Percentiles rank a stretch among this genome's conserved stretches.
phyloP scores from a whole-genome alignment of 805 yeast genomes.

The Komagataella mondaviorum region DNA sequence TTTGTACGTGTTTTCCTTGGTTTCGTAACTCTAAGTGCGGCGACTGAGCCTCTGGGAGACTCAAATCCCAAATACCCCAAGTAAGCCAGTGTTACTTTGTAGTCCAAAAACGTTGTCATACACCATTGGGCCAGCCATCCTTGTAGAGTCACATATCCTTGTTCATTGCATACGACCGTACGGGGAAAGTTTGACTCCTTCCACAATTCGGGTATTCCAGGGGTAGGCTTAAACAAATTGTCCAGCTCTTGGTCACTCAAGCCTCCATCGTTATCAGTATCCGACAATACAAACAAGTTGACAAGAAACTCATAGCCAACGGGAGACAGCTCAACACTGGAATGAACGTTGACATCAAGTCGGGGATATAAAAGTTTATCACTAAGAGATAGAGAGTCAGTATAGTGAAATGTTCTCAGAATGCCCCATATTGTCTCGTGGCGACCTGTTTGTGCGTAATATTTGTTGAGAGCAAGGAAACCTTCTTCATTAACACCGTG shows the following conservation, averaged over 20 bases:
- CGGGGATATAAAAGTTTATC: conserved; percentile 72
- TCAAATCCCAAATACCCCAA: conserved; percentile 86
- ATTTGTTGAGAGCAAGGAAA: conserved; percentile 61
- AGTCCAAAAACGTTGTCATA: conserved; percentile 83
- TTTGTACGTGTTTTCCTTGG: conserved; percentile 59
- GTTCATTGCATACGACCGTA: conserved; percentile 81
- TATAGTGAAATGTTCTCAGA: conserved; percentile 74
- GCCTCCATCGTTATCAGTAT: conserved; percentile 95
- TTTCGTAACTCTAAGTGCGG: conserved; percentile 68
- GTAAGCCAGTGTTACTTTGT: conserved; percentile 74
- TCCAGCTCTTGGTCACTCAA: conserved; percentile 59
- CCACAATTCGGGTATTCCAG: conserved; percentile 89
- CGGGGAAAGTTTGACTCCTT: conserved; percentile 71
- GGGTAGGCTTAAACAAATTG: conserved; percentile 73
- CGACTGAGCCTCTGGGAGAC: conserved; percentile 14
- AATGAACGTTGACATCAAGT: conserved; percentile 55
- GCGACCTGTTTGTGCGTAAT: conserved; percentile 82
- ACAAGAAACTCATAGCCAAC: conserved; percentile 86
- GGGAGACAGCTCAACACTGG: conserved; percentile 88
- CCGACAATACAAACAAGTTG: conserved; percentile 77
- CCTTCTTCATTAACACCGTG: conserved; percentile 61
- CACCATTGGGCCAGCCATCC: conserved; percentile 99
- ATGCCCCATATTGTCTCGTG: conserved; percentile 98
- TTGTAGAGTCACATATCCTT: conserved; percentile 81
- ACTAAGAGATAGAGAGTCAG: conserved; percentile 78